Evolutionary conservation across 352 stramenopile genomes (phyloP).

Genomic region (Globisporangium irregulare): DNA sequence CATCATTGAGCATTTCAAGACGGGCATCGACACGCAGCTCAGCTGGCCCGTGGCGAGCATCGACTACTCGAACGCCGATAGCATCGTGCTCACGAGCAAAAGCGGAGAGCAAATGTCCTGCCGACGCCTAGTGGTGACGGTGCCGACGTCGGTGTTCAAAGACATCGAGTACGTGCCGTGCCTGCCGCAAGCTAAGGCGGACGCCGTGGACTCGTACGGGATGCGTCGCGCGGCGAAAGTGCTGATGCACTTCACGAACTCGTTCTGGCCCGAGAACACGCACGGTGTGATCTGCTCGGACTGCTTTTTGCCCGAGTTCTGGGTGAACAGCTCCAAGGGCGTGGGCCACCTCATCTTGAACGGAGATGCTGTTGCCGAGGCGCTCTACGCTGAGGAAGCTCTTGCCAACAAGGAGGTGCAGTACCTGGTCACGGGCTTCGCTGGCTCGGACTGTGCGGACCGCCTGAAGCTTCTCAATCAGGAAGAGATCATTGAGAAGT

Average conservation of each 20-base stretch:
- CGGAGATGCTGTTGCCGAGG: conserved; percentile 30
- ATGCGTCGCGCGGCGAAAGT: conserved; percentile 80
- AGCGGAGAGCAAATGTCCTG: conserved; percentile 58
- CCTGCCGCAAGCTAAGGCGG: conserved; percentile 51
- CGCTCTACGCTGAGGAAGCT: conserved; percentile 13
- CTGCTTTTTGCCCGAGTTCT: conserved; percentile 82
- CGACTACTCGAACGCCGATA: conserved; percentile 48
- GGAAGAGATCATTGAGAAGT: conserved; percentile 55
- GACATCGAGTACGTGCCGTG: conserved; percentile 68
- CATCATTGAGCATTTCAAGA: conserved; percentile 57
- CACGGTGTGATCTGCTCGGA: conserved; percentile 83
- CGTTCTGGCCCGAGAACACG: conserved; percentile 70
- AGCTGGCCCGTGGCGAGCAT: conserved; percentile 56
- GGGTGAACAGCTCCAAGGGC: conserved; percentile 70
- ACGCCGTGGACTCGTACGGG: conserved; percentile 60
- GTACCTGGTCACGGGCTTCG: conserved; percentile 76
- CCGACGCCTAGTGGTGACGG: conserved; percentile 61
- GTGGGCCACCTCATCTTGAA: conserved; percentile 60
- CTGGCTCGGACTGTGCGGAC: conserved; percentile 64
- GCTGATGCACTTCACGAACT: conserved; percentile 59
- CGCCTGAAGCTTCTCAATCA: conserved; percentile 37
- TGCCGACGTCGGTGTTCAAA: conserved; percentile 72
- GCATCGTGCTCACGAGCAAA: conserved; percentile 56
- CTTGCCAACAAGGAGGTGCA: conserved; percentile 27
- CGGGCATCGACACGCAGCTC: conserved; percentile 45